phyloP scores from a whole-genome alignment of 2,329 filamentous ascomycete genomes.

The Hawksworthiomyces lignivorus region DNA sequence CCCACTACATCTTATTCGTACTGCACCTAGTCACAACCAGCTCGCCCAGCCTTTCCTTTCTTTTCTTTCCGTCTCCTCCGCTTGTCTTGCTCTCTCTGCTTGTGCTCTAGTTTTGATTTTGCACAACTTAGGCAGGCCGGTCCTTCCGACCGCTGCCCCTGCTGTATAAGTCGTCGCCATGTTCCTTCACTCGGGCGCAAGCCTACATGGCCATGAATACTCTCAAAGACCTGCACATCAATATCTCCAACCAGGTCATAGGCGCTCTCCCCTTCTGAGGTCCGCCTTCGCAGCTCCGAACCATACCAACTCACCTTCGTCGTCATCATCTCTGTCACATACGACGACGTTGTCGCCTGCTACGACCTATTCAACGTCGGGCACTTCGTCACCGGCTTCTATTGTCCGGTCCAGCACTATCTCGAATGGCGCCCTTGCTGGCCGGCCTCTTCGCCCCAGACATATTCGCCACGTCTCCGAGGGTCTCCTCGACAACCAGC shows the following conservation, averaged over 20 bases:
- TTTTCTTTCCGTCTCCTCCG: background rate
- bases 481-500: slow-evolving; percentile 2
- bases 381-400: slow-evolving; percentile 4
- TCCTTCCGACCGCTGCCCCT: slow-evolving; percentile 3
- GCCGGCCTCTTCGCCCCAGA: slow-evolving; percentile 7
- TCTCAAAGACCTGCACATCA: slow-evolving; percentile 31
- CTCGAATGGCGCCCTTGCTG: slow-evolving; percentile 4
- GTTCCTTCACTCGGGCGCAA: slow-evolving; percentile 53
- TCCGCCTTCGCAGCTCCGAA: slow-evolving; percentile 28
- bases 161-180: slow-evolving; percentile 28
- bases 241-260: slow-evolving; percentile 24
- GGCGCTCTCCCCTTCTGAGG: slow-evolving; percentile 33
- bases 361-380: slow-evolving; percentile 2
- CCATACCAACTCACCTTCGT: slow-evolving; percentile 18
- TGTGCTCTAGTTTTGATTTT: background rate
- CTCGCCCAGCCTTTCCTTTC: background rate
- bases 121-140: background rate
- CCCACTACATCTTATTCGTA: too few species aligned
- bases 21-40: too few species aligned
- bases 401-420: slow-evolving; percentile 9
- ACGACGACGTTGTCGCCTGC: slow-evolving; percentile 2
- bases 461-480: slow-evolving; percentile 11
- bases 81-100: background rate
- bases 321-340: too few species aligned
- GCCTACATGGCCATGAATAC: slow-evolving; percentile 54